Evolutionary conservation across 208 protist species (phyloP).

Genomic region (Acanthamoeba lenticulata): DNA sequence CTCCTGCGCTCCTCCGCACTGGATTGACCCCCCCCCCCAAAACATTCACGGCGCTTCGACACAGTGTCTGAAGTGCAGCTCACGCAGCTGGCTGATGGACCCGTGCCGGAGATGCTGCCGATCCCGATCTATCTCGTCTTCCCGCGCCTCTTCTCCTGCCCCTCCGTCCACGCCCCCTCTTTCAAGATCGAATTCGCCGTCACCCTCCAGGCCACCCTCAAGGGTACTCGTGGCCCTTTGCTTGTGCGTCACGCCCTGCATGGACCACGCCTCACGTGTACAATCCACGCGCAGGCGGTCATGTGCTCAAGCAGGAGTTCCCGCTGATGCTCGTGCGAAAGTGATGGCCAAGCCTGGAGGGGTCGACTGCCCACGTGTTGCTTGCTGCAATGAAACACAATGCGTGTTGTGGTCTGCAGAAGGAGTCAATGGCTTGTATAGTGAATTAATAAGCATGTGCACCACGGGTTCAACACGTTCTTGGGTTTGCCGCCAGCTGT

Average conservation of each 20-base stretch:
- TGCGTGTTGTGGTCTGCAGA: too few species aligned
- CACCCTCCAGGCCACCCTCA: background rate
- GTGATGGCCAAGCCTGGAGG: background rate
- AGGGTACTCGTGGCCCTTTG: background rate
- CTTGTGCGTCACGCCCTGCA: background rate
- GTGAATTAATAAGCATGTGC: too few species aligned
- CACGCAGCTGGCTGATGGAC: background rate
- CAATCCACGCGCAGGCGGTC: background rate
- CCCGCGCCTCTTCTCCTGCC: constrained; percentile 22
- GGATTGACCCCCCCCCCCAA: background rate
- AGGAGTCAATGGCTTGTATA: too few species aligned
- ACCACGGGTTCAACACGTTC: too few species aligned
- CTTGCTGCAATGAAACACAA: too few species aligned
- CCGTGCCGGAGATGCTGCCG: background rate
- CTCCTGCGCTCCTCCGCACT: background rate
- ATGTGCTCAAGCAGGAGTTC: background rate
- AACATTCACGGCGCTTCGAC: too few species aligned
- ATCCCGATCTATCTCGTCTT: constrained; percentile 13
- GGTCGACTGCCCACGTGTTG: too few species aligned
- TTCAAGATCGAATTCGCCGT: constrained; percentile 36
- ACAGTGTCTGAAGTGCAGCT: background rate
- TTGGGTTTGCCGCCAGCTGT: too few species aligned
- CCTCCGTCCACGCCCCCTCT: background rate
- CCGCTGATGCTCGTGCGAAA: background rate
- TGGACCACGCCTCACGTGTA: background rate